Conservation (phyloP, 148 eudicot species). For the Talinum fruticosum region DNA sequence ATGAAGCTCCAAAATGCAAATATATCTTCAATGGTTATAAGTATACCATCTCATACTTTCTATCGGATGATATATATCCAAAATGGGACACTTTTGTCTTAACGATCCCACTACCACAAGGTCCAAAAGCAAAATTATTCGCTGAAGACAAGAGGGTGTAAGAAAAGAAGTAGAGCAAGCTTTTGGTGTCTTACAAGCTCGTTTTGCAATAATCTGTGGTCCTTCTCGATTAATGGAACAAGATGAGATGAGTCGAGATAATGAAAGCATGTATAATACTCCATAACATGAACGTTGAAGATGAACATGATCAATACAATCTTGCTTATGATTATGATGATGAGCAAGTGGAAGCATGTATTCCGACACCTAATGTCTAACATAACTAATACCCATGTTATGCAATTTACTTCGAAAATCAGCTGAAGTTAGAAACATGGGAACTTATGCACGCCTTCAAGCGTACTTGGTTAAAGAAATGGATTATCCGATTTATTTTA, state of each 20-base stretch:
- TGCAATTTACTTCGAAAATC: too few relatives aligned
- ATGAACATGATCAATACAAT: background rate
- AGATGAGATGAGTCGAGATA: background rate
- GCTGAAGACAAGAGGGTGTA: background rate
- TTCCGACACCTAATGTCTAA: background rate
- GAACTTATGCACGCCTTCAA: too few relatives aligned
- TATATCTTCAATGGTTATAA: background rate
- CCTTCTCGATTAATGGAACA: background rate
- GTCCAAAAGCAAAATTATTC: background rate
- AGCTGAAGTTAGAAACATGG: too few relatives aligned
- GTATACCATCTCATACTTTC: background rate
- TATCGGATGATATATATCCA: background rate
- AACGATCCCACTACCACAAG: background rate
- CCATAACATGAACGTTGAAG: background rate
- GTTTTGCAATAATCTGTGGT: background rate
- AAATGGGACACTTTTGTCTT: constrained; percentile 7
- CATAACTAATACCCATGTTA: background rate
- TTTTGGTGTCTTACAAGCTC: constrained; percentile 11
- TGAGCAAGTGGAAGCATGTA: background rate
- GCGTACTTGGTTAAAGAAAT: too few relatives aligned
- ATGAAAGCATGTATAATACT: background rate
- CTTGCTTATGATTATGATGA: background rate
- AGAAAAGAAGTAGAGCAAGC: constrained; percentile 13
- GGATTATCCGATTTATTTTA: too few relatives aligned
- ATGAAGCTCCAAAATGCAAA: background rate